These are phyloP conservation scores for Carex myosuroides DNA, from an alignment of 176 grass and related monocot species.

Conservation along the genomic window DNA sequence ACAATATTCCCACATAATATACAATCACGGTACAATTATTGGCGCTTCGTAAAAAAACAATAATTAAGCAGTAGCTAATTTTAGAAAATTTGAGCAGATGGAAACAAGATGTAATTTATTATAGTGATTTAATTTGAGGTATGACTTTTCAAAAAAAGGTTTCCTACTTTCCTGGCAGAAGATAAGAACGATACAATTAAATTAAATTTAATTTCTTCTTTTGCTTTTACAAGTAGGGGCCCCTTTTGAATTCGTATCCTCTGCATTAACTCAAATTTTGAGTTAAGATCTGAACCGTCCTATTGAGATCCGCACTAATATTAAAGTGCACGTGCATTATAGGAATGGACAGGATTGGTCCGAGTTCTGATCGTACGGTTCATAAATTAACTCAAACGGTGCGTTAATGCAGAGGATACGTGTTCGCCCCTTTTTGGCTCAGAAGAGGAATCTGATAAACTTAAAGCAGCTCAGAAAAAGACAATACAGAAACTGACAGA, in stretches of 20 bases:
- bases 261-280: no score
- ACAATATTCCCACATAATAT: no score
- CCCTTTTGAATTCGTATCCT: no score
- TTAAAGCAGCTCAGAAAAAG: not conserved
- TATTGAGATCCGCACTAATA: no score
- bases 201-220: constrained; percentile 15
- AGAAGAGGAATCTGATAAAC: constrained; percentile 4
- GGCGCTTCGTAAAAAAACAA: no score
- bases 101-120: not conserved
- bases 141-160: not conserved
- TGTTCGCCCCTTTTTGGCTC: not conserved
- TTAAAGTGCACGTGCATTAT: no score
- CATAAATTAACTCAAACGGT: no score
- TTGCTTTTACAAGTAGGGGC: constrained; percentile 20
- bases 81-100: not conserved
- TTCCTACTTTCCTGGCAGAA: not conserved
- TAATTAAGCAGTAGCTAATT: not conserved
- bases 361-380: no score
- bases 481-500: not conserved
- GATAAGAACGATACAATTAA: constrained; percentile 21
- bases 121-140: not conserved
- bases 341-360: no score
- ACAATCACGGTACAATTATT: no score
- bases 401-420: no score
- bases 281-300: no score